A percentile compares a stretch with the other conserved stretches of the same genome.
These are phyloP conservation scores for Cordyceps javanica DNA, from an alignment of 2,329 filamentous ascomycete species.

Conservation along the genomic window DNA sequence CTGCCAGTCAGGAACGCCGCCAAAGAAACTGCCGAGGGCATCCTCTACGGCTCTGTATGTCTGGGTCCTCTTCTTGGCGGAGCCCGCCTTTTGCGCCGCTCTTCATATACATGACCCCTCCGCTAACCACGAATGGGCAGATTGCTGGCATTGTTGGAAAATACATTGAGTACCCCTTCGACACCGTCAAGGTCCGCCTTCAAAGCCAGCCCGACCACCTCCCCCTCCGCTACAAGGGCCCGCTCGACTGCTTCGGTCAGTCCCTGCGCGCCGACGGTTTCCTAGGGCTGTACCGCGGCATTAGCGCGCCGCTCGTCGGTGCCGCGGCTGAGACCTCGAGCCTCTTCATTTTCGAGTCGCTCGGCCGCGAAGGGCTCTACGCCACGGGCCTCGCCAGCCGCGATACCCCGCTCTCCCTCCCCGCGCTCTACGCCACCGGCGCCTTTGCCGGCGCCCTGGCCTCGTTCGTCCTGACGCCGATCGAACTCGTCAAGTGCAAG, in stretches of 20 bases:
- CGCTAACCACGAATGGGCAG: constrained; percentile 33
- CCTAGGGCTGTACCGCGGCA: constrained; percentile 79
- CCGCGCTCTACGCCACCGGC: constrained; percentile 70
- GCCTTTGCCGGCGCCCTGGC: constrained; percentile 85
- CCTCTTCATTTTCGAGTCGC: constrained; percentile 84
- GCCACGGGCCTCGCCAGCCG: constrained; percentile 40
- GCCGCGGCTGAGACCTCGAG: constrained; percentile 89
- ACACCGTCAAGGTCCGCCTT: constrained; percentile 94
- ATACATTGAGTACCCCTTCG: constrained; percentile 97
- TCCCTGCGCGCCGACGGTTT: constrained; percentile 76
- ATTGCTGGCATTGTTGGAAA: constrained; percentile 83
- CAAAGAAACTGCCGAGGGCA: constrained; percentile 73
- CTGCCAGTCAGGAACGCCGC: constrained; percentile 34
- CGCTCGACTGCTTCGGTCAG: constrained; percentile 88
- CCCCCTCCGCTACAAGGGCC: constrained; percentile 76
- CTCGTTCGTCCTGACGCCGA: constrained; percentile 84
- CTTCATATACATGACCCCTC: background rate
- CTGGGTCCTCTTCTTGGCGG: background rate
- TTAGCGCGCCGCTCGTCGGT: constrained; percentile 83
- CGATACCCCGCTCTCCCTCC: constrained; percentile 62
- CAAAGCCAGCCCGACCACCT: constrained; percentile 89
- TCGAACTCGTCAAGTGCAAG: constrained; percentile 97
- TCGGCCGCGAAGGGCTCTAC: constrained; percentile 63
- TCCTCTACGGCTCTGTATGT: constrained; percentile 78
- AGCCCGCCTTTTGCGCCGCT: background rate